Base-by-base conservation (phyloP, 352 stramenopile species). In the Phytophthora capsici region DNA sequence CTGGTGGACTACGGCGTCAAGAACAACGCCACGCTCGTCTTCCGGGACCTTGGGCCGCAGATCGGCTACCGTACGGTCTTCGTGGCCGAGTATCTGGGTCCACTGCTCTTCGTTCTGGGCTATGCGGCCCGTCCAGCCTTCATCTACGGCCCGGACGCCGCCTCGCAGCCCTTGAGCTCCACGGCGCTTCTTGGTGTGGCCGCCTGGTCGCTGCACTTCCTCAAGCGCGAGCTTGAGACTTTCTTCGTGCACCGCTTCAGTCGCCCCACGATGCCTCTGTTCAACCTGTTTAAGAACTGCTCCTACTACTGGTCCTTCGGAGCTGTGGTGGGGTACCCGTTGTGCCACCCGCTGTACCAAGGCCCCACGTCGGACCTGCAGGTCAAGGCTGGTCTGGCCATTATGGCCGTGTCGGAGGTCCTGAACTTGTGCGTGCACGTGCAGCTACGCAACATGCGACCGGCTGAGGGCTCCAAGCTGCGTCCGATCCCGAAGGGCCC, bases 221-320 rank as follows among this genome's bases (percentile, higher is more conserved):
- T 91, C 32, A 97, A 97, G 78, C 77, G 89, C 45, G 77, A 94
- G 65, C 55, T 96, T 40, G 89, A 97, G 70, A 96, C 89, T 20
- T 70, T 96, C 46, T 96, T 96, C 63, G 88, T 96, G 53, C 89
- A 97, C 70, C 86, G 84, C 66, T 97, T 97, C 70, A 91, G 74
- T 41, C 84, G 82, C 48, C 76, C 84, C 40, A 97, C 86, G 34
- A 96, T 97, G 90, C 89, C 90, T 14, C 68, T 97, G 38, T 71
- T 65, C 25, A 96, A 97, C 66, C 59, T 97, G 9, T 96, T 96
- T 66, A 96, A 96, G 73, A 97, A 97, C 78, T 96, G 88, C 74
- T 67, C 66, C 28, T 96, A 96, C 72, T 97, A 97, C 74, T 96
- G 88, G 86, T 73, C 57, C 22, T 96, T 94, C 57, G 88, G 76